Conservation (phyloP, 1,139 yeast genomes). For the Saccharomyces hybrid region DNA sequence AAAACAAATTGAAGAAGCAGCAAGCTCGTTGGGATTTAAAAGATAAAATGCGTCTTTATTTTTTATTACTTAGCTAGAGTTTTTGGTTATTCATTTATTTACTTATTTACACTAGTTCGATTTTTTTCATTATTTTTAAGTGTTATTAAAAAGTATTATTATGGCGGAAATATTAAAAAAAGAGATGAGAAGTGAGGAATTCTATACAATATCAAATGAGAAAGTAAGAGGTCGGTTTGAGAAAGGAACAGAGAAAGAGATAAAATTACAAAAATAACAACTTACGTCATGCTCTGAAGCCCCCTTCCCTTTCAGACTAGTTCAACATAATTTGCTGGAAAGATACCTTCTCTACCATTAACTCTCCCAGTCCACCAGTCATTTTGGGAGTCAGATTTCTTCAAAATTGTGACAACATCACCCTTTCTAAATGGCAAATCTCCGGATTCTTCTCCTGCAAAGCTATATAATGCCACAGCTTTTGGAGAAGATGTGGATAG, state of each 20-base stretch:
- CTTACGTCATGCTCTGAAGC: not conserved
- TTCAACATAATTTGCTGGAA: conserved; percentile 95
- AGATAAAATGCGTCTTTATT: conserved; percentile 3
- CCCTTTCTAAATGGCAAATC: conserved; percentile 92
- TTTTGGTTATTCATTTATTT: conserved; percentile 94
- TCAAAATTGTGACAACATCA: conserved; percentile 82
- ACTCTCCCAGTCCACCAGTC: conserved; percentile 99
- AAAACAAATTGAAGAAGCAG: conserved; percentile 31
- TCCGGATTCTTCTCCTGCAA: conserved; percentile 63
- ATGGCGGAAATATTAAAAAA: not conserved
- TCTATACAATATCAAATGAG: no score
- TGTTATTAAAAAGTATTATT: not conserved
- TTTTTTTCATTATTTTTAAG: not conserved
- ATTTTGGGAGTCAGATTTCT: conserved; percentile 78
- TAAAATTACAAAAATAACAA: not conserved
- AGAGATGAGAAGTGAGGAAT: not conserved
- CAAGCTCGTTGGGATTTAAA: conserved; percentile 31
- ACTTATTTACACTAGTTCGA: conserved; percentile 33
- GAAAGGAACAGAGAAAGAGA: not conserved
- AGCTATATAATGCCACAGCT: conserved; percentile 84
- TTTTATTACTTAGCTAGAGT: conserved; percentile 14
- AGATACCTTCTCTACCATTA: conserved; percentile 79
- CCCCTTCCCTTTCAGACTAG: conserved; percentile 43
- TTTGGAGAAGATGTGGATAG: conserved; percentile 48
- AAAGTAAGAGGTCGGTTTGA: no score